Base-by-base conservation (phyloP, 768 basidiomycete genomes). In the Pholiota molesta region DNA sequence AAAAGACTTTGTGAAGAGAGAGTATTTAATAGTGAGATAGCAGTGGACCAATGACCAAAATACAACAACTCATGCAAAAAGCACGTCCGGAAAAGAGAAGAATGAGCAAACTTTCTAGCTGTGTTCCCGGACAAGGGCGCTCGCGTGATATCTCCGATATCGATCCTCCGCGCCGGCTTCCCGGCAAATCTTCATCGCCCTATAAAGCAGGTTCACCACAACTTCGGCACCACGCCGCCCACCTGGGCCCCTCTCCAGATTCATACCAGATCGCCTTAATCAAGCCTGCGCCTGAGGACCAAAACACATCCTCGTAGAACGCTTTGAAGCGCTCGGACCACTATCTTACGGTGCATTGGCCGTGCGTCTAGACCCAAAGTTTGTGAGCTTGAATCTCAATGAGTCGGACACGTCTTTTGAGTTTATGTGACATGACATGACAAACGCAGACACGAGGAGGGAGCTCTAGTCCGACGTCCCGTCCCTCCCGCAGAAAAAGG, bases 121-220 rank as follows among this genome's bases (percentile, higher is more conserved):
- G 52, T 40, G 49, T 67, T 67, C 66, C 66, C 45, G 66, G 64
- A 60, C 51, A 35, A 63, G 58, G 66, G 66, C 66, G 61, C 63
- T 54, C 59, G 37, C 59, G 52, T 62, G 33, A 58, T 6, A 47
- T 62, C 59, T 67, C 64, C 62, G 63, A 67, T 65, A 65, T 65
- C 66, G 62, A 63, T 52, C 62, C 62, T 52, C 57, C 55, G 42
- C 52, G 52, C 65, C 61, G 63, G 60, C 33, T 57, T 53, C 52
- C 61, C 66, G 66, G 55, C 59, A 57, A 54, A 62, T 61, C 62
- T 42, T 45, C 56, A 39, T 26, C 61, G 39, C 65, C 61, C 42
- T 29, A 62, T 57, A 44, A 28, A 58, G 61, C 49, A 17, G 47
- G n/a, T 26, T 35, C 39, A 37, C 59, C 59, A 56, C n/a, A 62